Conservation (phyloP, 2,329 filamentous ascomycete genomes). For the Fusarium pseudoanthophilum region DNA sequence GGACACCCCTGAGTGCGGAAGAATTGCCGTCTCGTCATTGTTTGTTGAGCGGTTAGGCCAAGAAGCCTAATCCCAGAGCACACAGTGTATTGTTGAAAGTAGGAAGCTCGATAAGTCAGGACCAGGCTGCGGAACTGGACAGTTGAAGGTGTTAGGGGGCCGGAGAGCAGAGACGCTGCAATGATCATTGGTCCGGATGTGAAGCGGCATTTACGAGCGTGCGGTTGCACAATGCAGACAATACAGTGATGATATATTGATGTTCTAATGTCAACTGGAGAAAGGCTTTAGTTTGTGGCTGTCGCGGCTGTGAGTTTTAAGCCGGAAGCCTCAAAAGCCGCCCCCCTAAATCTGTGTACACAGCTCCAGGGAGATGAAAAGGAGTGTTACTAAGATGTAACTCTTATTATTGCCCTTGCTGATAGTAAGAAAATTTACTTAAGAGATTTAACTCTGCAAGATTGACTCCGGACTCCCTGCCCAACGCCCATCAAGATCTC, state of each 20-base stretch:
- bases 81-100: background rate
- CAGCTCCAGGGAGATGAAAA: background rate
- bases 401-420: background rate
- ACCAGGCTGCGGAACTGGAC: background rate
- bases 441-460: background rate
- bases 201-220: background rate
- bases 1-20: slow-evolving; percentile 16
- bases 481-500: background rate
- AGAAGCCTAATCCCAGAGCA: background rate
- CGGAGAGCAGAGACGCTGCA: background rate
- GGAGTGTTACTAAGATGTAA: background rate
- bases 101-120: background rate
- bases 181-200: slow-evolving; percentile 6
- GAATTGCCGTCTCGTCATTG: background rate
- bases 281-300: background rate
- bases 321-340: background rate
- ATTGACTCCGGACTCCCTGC: background rate
- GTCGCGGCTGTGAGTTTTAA: background rate
- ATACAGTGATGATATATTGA: background rate
- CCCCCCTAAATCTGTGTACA: background rate
- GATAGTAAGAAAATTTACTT: background rate
- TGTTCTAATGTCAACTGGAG: background rate
- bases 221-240: background rate
- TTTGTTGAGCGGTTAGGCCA: background rate
- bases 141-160: background rate